Percentiles rank a stretch among this genome's conserved stretches.
phyloP scores from a whole-genome alignment of 768 basidiomycete species.

The Auricularia sp. region DNA sequence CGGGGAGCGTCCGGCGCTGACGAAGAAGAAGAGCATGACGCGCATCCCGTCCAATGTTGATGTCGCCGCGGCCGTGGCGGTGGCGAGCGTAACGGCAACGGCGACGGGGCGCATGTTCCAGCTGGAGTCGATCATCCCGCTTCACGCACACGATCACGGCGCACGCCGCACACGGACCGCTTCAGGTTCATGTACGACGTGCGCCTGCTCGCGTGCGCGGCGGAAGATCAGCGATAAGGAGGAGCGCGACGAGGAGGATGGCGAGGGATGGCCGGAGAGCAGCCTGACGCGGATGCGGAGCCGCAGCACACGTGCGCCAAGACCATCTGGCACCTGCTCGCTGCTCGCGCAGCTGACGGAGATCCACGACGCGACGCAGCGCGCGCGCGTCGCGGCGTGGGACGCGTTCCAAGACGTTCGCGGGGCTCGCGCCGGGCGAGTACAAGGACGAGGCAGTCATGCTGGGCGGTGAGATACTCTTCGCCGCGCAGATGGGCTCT shows the following conservation, averaged over 20 bases:
- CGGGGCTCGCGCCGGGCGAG: constrained; percentile 55
- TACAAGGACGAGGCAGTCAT: constrained; percentile 32
- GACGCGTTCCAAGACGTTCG: constrained; percentile 69
- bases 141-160: not conserved
- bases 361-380: constrained; percentile 76
- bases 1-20: not conserved
- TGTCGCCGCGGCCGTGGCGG: not conserved
- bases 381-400: constrained; percentile 79
- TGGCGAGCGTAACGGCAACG: not conserved
- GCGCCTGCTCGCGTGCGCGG: constrained; percentile 57
- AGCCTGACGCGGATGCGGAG: constrained; percentile 23
- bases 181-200: constrained; percentile 89
- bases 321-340: constrained; percentile 53
- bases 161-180: constrained; percentile 47
- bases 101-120: constrained; percentile 16
- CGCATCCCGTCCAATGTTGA: not conserved
- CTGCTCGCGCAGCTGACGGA: constrained; percentile 57
- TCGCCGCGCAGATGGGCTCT: constrained; percentile 68
- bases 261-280: constrained; percentile 29
- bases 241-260: constrained; percentile 59
- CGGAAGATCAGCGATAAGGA: constrained; percentile 74
- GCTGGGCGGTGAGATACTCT: constrained; percentile 48
- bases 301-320: constrained; percentile 68
- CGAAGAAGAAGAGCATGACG: constrained; percentile 24
- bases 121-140: constrained; percentile 61